Base-by-base conservation (phyloP, 768 basidiomycete species). In the Leccinum broughii region DNA sequence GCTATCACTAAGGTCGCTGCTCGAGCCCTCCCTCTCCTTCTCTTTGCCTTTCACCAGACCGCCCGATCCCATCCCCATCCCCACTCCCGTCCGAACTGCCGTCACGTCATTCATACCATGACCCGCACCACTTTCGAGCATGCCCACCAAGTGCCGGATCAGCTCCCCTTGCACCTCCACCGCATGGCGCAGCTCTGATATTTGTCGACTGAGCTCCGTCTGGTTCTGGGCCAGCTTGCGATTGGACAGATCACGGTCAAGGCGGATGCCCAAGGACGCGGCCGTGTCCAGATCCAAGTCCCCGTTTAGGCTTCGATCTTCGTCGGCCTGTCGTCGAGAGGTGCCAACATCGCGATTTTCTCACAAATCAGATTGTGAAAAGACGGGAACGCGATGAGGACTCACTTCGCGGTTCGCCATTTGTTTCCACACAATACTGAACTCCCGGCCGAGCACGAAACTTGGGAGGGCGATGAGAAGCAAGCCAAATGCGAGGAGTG, bases 381-480 rank as follows among this genome's bases (percentile, higher is more conserved):
- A 28, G n/a, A 20, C 4, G 1, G 20, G 32, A n/a, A n/a, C 14
- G 4, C 20, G 0, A 24, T 3, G 28, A 22, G 44, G 46, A 61
- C 79, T n/a, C 48, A 81, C 83, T 50, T 79, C 75, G 53, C 80
- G 72, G 20, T 70, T 75, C 1, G 80, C 81, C 91, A 95, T 93
- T 32, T 80, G 81, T 59, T 95, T 92, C 90, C 93, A 97, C 1
- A 95, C 91, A 13, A 88, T 77, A 60, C 92, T 92, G 71, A 97
- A 97, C 70, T 97, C 93, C 39, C 93, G 78, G 0, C 94, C 94
- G 14, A 97, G 84, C 1, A 97, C 94, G 68, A 97, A 96, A 67
- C 87, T 90, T 7, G 94, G 94, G 5, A 96, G 81, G 0, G 94
- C 95, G 68, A 97, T 94, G 46, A 95, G 80, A 0, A 97, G 80